Evolutionary conservation across 371 early-diverging fungal genomes (phyloP).

Genomic region (Rhizopus microsporus): DNA sequence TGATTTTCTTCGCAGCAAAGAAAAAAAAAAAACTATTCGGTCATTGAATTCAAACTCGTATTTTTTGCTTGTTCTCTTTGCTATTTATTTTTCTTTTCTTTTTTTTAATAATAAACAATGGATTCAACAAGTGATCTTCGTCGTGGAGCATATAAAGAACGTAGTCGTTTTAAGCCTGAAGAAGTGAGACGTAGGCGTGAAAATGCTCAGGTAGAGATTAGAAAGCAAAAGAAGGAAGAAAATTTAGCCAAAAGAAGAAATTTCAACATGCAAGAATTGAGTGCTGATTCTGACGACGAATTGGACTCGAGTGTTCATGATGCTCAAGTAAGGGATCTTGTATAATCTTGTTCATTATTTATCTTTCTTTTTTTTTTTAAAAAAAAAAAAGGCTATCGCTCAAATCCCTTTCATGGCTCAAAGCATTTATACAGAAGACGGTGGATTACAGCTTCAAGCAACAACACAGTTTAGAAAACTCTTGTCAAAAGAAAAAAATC

Average conservation of each 20-base stretch:
- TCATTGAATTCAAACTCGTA: no score
- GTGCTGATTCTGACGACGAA: constrained; percentile 86
- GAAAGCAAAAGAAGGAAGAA: constrained; percentile 96
- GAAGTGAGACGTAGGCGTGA: constrained; percentile 93
- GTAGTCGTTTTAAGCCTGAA: constrained; percentile 85
- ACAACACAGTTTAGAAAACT: constrained; percentile 95
- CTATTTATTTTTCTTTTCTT: not conserved
- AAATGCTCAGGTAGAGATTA: constrained; percentile 90
- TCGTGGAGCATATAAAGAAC: constrained; percentile 81
- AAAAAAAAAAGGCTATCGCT: constrained; percentile 50
- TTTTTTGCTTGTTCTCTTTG: not conserved
- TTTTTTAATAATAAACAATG: constrained; percentile 25
- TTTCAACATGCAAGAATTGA: constrained; percentile 53
- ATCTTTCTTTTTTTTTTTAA: no score
- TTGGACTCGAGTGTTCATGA: constrained; percentile 48
- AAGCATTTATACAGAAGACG: constrained; percentile 72
- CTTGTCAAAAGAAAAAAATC: constrained; percentile 96
- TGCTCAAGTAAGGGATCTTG: constrained; percentile 47
- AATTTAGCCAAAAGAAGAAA: constrained; percentile 91
- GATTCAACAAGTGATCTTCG: constrained; percentile 63
- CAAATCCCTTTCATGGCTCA: constrained; percentile 76
- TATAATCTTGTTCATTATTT: not conserved
- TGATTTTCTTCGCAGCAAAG: no score
- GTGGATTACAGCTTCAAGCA: constrained; percentile 78
- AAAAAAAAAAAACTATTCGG: constrained; percentile 10